Conservation (phyloP, 495 filamentous ascomycete genomes). For the Trichoderma parareesei region DNA sequence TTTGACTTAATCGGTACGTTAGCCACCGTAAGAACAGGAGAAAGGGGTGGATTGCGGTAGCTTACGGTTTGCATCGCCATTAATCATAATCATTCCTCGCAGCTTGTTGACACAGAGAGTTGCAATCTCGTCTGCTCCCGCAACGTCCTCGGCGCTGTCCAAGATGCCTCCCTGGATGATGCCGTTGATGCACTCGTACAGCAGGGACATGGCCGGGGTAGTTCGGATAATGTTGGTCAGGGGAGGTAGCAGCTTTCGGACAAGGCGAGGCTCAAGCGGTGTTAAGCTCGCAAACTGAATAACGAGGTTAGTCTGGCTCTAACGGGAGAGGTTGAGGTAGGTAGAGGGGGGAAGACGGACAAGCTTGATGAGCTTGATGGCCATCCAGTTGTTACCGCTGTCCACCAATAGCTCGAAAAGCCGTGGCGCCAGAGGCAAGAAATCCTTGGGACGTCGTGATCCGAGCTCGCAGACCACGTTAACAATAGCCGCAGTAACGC, state of each 20-base stretch:
- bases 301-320: conserved; percentile 20
- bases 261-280: conserved; percentile 81
- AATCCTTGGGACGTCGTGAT: conserved; percentile 88
- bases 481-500: conserved; percentile 89
- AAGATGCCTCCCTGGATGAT: conserved; percentile 95
- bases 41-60: conserved; percentile 12
- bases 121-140: conserved; percentile 88
- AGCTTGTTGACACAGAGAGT: conserved; percentile 86
- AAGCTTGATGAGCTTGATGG: conserved; percentile 96
- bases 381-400: conserved; percentile 98
- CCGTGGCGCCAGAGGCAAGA: conserved; percentile 82
- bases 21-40: not conserved
- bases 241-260: conserved; percentile 90
- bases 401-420: conserved; percentile 90
- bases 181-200: conserved; percentile 98
- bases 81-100: conserved; percentile 83
- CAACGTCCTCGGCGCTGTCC: conserved; percentile 62
- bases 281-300: conserved; percentile 86
- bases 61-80: conserved; percentile 87
- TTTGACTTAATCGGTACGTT: conserved; percentile 56
- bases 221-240: conserved; percentile 87
- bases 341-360: conserved; percentile 37
- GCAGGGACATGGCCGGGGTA: conserved; percentile 88
- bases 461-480: conserved; percentile 96
- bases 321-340: not conserved